These are phyloP conservation scores for Xylariales sp. DNA, from an alignment of 2,329 filamentous ascomycete species.

Conservation along the genomic window DNA sequence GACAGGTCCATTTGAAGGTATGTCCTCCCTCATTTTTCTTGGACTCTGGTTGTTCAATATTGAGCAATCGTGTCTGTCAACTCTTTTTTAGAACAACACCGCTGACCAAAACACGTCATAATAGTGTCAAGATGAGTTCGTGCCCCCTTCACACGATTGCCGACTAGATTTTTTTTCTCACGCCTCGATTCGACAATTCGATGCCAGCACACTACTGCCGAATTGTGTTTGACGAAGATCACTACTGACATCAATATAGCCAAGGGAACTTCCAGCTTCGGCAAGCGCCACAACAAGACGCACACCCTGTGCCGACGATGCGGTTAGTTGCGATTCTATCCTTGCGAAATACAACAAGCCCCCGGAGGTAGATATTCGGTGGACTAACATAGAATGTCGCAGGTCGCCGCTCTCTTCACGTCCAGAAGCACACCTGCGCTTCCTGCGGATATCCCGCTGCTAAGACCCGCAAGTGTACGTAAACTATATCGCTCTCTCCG, in stretches of 20 bases:
- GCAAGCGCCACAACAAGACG: conserved; percentile 87
- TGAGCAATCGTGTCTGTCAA: too few relatives aligned
- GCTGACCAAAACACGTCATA: conserved; percentile 11
- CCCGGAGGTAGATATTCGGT: conserved; percentile 3
- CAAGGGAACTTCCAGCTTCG: conserved; percentile 32
- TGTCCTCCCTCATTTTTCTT: too few relatives aligned
- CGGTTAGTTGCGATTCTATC: conserved; percentile 72
- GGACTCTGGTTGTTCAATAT: too few relatives aligned
- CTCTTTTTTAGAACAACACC: too few relatives aligned
- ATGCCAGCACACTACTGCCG: not conserved
- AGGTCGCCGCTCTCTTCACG: conserved; percentile 96
- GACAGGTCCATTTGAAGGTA: too few relatives aligned
- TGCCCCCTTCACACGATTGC: too few relatives aligned
- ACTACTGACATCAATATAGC: conserved; percentile 24
- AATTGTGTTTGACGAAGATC: not conserved
- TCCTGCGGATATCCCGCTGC: conserved; percentile 94
- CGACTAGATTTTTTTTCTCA: not conserved
- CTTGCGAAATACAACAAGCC: too few relatives aligned
- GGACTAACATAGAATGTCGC: conserved; percentile 20
- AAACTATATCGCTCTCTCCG: too few relatives aligned
- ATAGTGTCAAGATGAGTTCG: conserved; percentile 28
- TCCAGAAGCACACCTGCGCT: conserved; percentile 98
- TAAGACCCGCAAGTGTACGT: conserved; percentile 98
- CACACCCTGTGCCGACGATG: conserved; percentile 98
- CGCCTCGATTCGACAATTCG: conserved; percentile 8